Conservation (phyloP, 768 basidiomycete species). For the Botryobasidium botryosum region DNA sequence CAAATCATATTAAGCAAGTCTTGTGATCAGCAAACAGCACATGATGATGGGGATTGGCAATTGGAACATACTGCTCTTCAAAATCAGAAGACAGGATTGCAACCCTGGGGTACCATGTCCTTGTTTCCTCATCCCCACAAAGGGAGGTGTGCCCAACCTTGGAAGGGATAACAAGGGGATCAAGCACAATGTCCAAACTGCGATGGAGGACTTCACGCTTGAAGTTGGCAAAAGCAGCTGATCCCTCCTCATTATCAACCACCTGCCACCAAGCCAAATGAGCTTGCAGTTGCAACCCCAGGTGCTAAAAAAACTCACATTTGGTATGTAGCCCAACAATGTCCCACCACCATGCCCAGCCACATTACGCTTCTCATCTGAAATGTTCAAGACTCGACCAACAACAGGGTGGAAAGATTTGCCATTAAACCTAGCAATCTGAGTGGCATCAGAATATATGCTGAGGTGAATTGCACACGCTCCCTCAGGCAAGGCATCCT, state of each 20-base stretch:
- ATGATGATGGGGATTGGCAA: too few relatives aligned
- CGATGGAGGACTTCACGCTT: not conserved
- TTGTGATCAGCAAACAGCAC: too few relatives aligned
- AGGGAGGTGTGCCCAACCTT: not conserved
- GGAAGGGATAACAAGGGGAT: not conserved
- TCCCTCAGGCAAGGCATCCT: too few relatives aligned
- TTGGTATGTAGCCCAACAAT: not conserved
- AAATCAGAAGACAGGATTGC: not conserved
- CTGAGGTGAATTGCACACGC: too few relatives aligned
- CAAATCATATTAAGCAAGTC: not conserved
- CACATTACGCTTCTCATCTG: not conserved
- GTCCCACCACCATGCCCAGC: conserved; percentile 1
- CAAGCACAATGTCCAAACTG: not conserved
- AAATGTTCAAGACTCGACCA: not conserved
- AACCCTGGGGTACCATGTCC: not conserved
- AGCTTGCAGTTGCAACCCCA: not conserved
- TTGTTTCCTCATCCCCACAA: not conserved
- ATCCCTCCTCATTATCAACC: not conserved
- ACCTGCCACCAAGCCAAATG: not conserved
- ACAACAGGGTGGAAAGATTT: not conserved
- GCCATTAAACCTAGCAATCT: not conserved
- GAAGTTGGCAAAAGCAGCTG: not conserved
- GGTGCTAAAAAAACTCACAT: not conserved
- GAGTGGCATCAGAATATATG: not conserved
- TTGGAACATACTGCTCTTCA: not conserved